Conservation (phyloP, 257 asterid genomes). For the Fraxinus excelsior region DNA sequence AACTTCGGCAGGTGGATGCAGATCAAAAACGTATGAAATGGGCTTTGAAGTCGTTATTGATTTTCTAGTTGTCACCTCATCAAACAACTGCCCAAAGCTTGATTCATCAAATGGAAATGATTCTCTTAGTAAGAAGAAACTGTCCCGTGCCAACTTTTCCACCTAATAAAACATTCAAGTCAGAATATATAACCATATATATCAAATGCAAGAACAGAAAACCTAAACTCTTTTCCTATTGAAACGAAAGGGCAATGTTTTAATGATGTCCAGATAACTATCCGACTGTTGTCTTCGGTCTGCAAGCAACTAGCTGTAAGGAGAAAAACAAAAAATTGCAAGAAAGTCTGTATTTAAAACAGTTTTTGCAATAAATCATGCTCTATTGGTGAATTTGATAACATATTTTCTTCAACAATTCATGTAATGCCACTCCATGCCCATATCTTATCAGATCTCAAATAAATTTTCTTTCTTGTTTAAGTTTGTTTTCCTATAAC, state of each 20-base stretch:
- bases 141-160: constrained; percentile 72
- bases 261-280: not conserved
- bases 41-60: constrained; percentile 58
- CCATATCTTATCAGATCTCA: not conserved
- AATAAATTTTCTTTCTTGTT: not conserved
- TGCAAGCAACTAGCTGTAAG: not conserved
- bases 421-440: not conserved
- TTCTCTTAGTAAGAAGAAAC: constrained; percentile 67
- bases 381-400: not conserved
- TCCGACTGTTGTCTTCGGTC: not conserved
- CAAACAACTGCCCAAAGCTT: constrained; percentile 64
- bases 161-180: constrained; percentile 52
- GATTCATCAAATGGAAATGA: constrained; percentile 71
- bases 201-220: constrained; percentile 3
- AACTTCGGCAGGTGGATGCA: constrained; percentile 48
- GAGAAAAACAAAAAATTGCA: not conserved
- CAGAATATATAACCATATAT: not conserved
- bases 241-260: not conserved
- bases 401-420: not conserved
- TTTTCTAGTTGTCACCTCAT: constrained; percentile 41
- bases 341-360: not conserved
- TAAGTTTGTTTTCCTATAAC: not conserved
- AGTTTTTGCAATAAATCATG: not conserved
- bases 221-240: not conserved
- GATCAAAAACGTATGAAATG: constrained; percentile 61